Evolutionary conservation across 2,329 filamentous ascomycete species (phyloP).

Genomic region (Colletotrichum lupini): DNA sequence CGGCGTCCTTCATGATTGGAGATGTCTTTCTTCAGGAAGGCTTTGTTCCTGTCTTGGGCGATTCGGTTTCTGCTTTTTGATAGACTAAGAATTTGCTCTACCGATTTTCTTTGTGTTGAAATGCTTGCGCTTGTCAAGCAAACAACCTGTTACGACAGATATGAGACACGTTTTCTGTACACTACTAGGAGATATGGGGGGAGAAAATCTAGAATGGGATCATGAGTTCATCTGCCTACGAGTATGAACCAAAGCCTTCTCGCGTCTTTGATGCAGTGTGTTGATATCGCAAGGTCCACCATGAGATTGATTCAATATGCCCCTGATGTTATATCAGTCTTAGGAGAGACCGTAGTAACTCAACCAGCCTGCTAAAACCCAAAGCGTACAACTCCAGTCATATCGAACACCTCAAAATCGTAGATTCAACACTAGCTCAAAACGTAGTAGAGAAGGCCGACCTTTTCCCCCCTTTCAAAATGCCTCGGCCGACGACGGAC

Average conservation of each 20-base stretch:
- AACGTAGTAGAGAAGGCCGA: background rate
- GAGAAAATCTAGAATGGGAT: background rate
- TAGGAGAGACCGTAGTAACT: background rate
- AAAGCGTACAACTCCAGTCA: background rate
- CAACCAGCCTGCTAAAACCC: background rate
- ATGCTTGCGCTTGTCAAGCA: background rate
- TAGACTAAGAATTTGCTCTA: background rate
- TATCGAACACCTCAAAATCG: background rate
- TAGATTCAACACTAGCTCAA: background rate
- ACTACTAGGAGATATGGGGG: background rate
- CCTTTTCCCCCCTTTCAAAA: background rate
- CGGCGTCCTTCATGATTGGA: constrained; percentile 17
- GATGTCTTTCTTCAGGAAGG: background rate
- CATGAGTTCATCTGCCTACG: constrained; percentile 10
- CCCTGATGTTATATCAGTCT: background rate
- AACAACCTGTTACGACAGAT: background rate
- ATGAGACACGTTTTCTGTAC: constrained; percentile 24
- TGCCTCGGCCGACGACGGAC: constrained; percentile 11
- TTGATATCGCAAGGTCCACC: too few relatives aligned
- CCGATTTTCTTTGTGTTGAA: background rate
- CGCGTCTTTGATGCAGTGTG: background rate
- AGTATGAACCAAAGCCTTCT: background rate
- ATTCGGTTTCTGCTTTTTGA: background rate
- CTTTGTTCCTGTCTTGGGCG: background rate
- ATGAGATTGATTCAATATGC: background rate